phyloP scores from a whole-genome alignment of 441 rosid species.

The Rhodomyrtus psidioides region DNA sequence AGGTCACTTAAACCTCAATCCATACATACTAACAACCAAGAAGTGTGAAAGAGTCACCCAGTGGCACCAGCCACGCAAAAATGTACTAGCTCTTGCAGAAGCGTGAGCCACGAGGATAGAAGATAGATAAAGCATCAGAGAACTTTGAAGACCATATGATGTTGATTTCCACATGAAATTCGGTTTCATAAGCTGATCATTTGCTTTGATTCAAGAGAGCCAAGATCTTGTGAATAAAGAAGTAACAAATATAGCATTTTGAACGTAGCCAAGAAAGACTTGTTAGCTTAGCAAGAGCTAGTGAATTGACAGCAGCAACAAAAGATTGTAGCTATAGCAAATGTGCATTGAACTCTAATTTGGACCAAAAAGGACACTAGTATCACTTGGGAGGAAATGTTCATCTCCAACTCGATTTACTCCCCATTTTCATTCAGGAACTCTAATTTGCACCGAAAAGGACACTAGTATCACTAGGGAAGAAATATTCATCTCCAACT shows the following conservation, averaged over 20 bases:
- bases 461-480: neutral
- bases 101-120: neutral
- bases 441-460: neutral
- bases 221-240: neutral
- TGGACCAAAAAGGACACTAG: neutral
- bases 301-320: neutral
- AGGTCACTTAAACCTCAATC: neutral
- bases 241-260: neutral
- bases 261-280: neutral
- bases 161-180: neutral
- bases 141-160: neutral
- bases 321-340: neutral
- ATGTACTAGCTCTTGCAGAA: neutral
- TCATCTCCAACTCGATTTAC: neutral
- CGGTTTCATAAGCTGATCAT: neutral
- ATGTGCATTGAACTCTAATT: neutral
- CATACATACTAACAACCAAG: neutral
- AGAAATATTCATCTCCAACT: neutral
- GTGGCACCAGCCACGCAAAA: neutral
- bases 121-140: neutral
- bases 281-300: neutral
- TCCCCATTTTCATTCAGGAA: neutral
- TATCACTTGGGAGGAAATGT: neutral
- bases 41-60: neutral
- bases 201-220: neutral